A percentile compares a stretch with the other conserved stretches of the same genome.
Evolutionary conservation across 257 asterid genomes (phyloP).

Genomic region (Coffea canephora): DNA sequence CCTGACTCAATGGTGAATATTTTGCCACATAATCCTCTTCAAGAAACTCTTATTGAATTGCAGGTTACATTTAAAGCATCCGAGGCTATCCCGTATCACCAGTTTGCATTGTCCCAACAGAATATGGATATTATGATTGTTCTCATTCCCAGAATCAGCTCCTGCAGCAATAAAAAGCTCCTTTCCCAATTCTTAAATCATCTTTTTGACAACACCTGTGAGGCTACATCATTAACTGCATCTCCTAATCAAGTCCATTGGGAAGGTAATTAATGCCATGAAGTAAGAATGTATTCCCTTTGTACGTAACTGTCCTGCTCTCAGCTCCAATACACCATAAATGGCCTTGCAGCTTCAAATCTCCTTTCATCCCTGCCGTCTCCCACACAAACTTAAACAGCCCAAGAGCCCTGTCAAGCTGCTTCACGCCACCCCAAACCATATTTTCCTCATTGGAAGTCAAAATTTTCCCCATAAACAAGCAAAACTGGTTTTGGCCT

Average conservation of each 20-base stretch:
- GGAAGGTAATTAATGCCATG: slow-evolving; percentile 47
- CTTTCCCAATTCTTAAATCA: not conserved
- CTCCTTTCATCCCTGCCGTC: slow-evolving; percentile 67
- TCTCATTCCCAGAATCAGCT: not conserved
- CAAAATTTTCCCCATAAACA: slow-evolving; percentile 80
- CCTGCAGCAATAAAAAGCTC: not conserved
- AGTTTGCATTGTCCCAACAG: not conserved
- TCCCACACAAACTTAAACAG: slow-evolving; percentile 87
- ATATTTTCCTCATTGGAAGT: slow-evolving; percentile 58
- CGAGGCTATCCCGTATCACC: not conserved
- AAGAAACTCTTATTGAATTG: not conserved
- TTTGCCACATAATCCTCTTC: not conserved
- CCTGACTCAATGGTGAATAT: not conserved
- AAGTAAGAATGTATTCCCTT: slow-evolving; percentile 57
- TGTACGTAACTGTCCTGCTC: slow-evolving; percentile 47
- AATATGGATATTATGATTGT: not conserved
- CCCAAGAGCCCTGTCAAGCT: slow-evolving; percentile 69
- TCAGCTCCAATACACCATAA: slow-evolving; percentile 84
- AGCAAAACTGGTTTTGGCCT: slow-evolving; percentile 39
- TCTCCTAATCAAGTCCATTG: not conserved
- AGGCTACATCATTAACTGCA: not conserved
- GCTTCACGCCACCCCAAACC: slow-evolving; percentile 58
- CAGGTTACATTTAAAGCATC: not conserved
- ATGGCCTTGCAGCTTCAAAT: slow-evolving; percentile 83
- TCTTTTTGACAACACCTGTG: not conserved